Evolutionary conservation across 2,329 filamentous ascomycete genomes (phyloP).

Genomic region (Ophiostoma pallidulum): DNA sequence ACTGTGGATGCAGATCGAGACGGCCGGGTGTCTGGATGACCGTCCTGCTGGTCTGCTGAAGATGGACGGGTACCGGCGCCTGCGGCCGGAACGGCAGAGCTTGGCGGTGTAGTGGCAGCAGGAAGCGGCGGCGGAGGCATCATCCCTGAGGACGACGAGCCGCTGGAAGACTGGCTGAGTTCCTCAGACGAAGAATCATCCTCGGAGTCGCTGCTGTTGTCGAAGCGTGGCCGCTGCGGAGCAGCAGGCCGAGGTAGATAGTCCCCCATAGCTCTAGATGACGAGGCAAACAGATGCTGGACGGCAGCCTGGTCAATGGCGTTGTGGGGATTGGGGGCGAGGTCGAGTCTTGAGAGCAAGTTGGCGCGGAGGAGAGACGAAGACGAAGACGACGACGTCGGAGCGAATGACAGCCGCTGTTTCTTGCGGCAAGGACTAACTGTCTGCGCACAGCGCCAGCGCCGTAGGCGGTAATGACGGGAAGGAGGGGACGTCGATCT

Average conservation of each 20-base stretch:
- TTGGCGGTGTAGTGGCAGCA: constrained; percentile 14
- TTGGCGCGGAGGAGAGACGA: background rate
- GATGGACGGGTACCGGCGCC: background rate
- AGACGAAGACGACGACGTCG: constrained; percentile 2
- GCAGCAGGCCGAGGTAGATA: constrained; percentile 1
- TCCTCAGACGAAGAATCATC: constrained; percentile 4
- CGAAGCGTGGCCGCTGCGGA: constrained; percentile 5
- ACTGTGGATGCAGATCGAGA: constrained; percentile 44
- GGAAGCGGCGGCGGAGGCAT: constrained; percentile 30
- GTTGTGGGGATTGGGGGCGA: constrained; percentile 2
- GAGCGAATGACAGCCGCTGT: constrained; percentile 18
- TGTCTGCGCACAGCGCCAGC: constrained; percentile 26
- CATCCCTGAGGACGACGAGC: constrained; percentile 22
- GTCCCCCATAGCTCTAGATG: constrained; percentile 10
- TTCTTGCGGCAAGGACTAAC: constrained; percentile 29
- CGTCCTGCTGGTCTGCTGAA: constrained; percentile 20
- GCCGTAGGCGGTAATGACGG: constrained; percentile 24
- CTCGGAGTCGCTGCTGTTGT: constrained; percentile 2
- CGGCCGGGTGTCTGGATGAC: constrained; percentile 34
- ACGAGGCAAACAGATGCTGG: constrained; percentile 13
- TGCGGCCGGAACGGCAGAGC: constrained; percentile 6
- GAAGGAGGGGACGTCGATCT: constrained; percentile 28
- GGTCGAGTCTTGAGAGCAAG: background rate
- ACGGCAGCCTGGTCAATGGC: constrained; percentile 17
- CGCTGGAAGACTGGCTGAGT: background rate